phyloP scores from a whole-genome alignment of 345 rosid genomes.

The Acer yangbiense region DNA sequence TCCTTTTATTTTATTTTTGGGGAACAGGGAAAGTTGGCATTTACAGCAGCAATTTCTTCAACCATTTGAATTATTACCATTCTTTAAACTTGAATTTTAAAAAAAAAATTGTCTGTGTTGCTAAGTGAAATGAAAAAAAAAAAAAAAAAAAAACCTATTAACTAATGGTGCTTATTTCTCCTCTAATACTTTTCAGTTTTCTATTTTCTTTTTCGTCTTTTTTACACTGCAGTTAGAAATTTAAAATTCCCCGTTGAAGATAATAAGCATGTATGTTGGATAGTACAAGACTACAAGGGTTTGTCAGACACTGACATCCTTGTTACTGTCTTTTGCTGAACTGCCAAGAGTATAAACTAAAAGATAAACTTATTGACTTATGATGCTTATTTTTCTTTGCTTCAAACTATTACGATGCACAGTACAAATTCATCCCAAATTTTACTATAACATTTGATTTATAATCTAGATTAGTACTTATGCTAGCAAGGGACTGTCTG shows the following conservation, averaged over 20 bases:
- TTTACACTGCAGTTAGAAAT: not conserved
- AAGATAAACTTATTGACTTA: not conserved
- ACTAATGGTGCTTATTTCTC: too few relatives aligned
- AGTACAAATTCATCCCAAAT: not conserved
- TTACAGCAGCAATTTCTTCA: not conserved
- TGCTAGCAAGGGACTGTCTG: not conserved
- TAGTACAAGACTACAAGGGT: not conserved
- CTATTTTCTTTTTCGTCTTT: not conserved
- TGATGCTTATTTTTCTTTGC: not conserved
- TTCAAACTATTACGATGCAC: not conserved
- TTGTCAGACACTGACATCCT: not conserved
- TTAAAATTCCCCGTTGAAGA: not conserved
- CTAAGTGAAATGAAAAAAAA: not conserved
- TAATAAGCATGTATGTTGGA: not conserved
- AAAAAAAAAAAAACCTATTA: too few relatives aligned
- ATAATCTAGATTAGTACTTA: not conserved
- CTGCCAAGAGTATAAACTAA: not conserved
- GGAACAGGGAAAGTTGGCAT: not conserved
- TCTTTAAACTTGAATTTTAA: constrained; percentile 4
- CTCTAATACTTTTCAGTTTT: not conserved
- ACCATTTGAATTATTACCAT: not conserved
- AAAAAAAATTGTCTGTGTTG: too few relatives aligned
- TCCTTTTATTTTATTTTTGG: constrained; percentile 1
- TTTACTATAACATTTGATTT: too few relatives aligned
- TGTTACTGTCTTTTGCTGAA: not conserved